Percentiles rank a stretch among this genome's conserved stretches.
Evolutionary conservation across 2,329 filamentous ascomycete species (phyloP).

Genomic region (Chalara sp.): DNA sequence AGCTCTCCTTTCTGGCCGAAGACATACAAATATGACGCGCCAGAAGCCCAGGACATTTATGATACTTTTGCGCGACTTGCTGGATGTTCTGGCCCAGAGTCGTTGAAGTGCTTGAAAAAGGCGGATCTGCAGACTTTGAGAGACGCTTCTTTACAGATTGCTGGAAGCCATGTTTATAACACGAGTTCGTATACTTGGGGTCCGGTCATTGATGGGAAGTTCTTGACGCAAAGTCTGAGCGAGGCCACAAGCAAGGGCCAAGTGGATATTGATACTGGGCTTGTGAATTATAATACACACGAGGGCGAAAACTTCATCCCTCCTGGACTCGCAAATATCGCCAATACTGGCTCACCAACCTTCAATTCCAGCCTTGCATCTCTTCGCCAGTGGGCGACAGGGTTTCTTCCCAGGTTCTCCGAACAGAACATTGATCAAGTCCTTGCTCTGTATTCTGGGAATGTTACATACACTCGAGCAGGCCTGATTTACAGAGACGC

Average conservation of each 20-base stretch:
- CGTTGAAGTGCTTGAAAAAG: constrained; percentile 47
- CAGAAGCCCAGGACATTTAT: constrained; percentile 38
- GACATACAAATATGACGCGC: constrained; percentile 43
- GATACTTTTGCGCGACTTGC: constrained; percentile 35
- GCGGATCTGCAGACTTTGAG: constrained; percentile 46
- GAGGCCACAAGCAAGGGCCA: constrained; percentile 30
- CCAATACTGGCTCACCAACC: constrained; percentile 28
- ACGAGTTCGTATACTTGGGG: constrained; percentile 53
- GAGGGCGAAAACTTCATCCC: constrained; percentile 51
- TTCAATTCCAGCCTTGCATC: constrained; percentile 44
- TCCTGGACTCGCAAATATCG: constrained; percentile 33
- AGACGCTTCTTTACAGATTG: constrained; percentile 43
- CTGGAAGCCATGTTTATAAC: constrained; percentile 42
- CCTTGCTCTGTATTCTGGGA: constrained; percentile 41
- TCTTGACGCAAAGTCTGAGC: constrained; percentile 41
- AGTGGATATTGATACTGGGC: constrained; percentile 40
- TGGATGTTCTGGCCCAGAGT: constrained; percentile 36
- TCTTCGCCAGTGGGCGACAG: constrained; percentile 46
- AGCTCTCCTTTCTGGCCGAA: constrained; percentile 46
- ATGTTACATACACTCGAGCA: constrained; percentile 43
- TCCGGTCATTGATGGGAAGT: constrained; percentile 50
- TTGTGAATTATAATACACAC: constrained; percentile 54
- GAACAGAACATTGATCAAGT: constrained; percentile 32
- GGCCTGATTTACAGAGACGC: constrained; percentile 52
- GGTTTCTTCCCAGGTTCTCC: constrained; percentile 44